phyloP scores from a whole-genome alignment of 345 rosid genomes.

The Ailanthus altissimus region DNA sequence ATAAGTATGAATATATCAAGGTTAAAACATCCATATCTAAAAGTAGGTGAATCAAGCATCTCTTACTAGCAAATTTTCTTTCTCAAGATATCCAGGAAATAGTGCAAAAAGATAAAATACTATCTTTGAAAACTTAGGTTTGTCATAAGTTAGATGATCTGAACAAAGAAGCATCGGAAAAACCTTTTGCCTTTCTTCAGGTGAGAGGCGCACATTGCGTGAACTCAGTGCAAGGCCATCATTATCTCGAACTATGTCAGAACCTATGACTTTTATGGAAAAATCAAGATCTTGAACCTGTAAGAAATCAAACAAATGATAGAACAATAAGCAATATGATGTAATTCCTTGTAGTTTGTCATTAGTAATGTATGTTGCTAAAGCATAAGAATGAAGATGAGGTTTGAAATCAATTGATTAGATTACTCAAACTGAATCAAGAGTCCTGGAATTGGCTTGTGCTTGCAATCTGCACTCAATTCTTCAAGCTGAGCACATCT shows the following conservation, averaged over 20 bases:
- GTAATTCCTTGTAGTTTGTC: neutral
- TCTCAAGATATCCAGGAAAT: no score
- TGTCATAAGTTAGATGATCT: neutral
- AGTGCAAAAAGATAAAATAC: no score
- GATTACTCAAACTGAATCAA: neutral
- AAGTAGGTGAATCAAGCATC: neutral
- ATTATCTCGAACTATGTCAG: constrained; percentile 63
- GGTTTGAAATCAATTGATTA: neutral
- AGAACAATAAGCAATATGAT: neutral
- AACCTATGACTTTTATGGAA: constrained; percentile 63
- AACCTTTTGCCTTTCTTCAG: constrained; percentile 69
- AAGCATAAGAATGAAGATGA: neutral
- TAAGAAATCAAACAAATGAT: neutral
- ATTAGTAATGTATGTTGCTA: neutral
- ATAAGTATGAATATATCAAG: neutral
- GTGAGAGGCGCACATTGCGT: constrained; percentile 73
- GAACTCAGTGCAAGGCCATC: constrained; percentile 94
- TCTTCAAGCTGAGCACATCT: neutral
- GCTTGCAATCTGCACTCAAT: neutral
- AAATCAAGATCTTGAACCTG: constrained; percentile 93
- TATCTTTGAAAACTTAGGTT: neutral
- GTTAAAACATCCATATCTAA: neutral
- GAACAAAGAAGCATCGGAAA: neutral
- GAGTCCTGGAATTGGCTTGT: neutral
- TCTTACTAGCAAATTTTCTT: neutral